phyloP scores from a whole-genome alignment of 192 early-diverging fungal species.

The Funneliformis mosseae region DNA sequence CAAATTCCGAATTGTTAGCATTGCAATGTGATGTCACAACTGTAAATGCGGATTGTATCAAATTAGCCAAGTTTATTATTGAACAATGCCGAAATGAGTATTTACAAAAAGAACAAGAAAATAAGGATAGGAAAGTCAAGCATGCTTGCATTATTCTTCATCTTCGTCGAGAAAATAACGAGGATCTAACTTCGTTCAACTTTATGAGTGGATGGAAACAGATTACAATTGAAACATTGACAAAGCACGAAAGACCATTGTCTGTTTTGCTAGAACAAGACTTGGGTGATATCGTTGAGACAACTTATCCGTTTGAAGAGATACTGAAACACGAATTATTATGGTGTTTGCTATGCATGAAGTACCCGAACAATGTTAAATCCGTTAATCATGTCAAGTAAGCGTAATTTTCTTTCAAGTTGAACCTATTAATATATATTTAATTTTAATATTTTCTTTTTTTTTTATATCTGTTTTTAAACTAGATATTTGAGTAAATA shows the following conservation, averaged over 20 bases:
- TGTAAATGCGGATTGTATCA: constrained; percentile 28
- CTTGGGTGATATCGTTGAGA: constrained; percentile 16
- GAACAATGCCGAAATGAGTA: constrained; percentile 32
- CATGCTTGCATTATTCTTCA: constrained; percentile 36
- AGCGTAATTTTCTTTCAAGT: neutral
- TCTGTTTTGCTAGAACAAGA: constrained; percentile 19
- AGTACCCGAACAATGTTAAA: constrained; percentile 32
- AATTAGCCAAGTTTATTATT: constrained; percentile 35
- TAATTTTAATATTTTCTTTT: no score
- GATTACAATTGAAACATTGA: constrained; percentile 29
- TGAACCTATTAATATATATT: neutral
- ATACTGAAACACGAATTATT: constrained; percentile 33
- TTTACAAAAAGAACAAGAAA: neutral
- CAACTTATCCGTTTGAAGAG: constrained; percentile 32
- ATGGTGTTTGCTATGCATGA: constrained; percentile 36
- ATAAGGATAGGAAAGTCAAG: neutral
- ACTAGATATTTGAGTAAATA: neutral
- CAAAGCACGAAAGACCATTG: constrained; percentile 24
- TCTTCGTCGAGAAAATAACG: constrained; percentile 5
- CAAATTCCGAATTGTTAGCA: constrained; percentile 12
- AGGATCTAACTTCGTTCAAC: neutral
- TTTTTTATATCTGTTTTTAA: no score
- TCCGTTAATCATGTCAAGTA: constrained; percentile 25
- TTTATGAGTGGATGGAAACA: constrained; percentile 38
- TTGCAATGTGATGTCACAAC: constrained; percentile 34